Base-by-base conservation (phyloP, 306 rosid genomes). In the Cicer pinnatifidum region DNA sequence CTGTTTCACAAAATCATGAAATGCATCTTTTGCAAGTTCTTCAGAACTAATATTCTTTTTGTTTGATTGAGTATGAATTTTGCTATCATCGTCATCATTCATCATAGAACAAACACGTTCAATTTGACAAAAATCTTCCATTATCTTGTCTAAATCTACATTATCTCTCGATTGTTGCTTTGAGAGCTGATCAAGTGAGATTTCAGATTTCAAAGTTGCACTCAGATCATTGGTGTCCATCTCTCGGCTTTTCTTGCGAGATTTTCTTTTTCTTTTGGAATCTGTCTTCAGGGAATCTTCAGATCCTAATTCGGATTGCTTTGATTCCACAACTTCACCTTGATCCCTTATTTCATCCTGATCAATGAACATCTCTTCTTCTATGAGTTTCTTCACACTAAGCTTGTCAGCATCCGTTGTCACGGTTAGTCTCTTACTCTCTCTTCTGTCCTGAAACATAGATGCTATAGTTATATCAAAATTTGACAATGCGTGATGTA, bases 301-400 rank as follows among this genome's bases (percentile, higher is more conserved):
- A 66, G 48, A 33, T 62, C 62, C 86, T 9, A 77, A 74, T 19
- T 70, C 86, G 41, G 85, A 23, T 44, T 37, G 74, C 65, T 75
- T 86, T 43, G 73, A 68, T 65, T 77, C 91, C 70, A 78, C 84
- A 66, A 57, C 72, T 58, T 81, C 69, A 50, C 45, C 77, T 43
- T 33, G 73, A 54, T 72, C 85, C 82, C 78, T 88, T 82, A 77
- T 81, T 9, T 45, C 60, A 53, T 81, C 87, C 76, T 73, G 89
- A 75, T 91, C 90, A 8, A 51, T 81, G 74, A 82, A 80, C 96
- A 94, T 88, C 83, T 94, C 97, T 81, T 89, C 92, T 85, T 91
- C 94, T 37, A 94, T 94, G 78, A 94, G 96, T 84, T 85, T 91
- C 94, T 91, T 93, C 89, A 91, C 94, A 50, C 98, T 88, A 46